These are phyloP conservation scores for Thelonectria discophora DNA, from an alignment of 2,329 filamentous ascomycete genomes.

Conservation along the genomic window DNA sequence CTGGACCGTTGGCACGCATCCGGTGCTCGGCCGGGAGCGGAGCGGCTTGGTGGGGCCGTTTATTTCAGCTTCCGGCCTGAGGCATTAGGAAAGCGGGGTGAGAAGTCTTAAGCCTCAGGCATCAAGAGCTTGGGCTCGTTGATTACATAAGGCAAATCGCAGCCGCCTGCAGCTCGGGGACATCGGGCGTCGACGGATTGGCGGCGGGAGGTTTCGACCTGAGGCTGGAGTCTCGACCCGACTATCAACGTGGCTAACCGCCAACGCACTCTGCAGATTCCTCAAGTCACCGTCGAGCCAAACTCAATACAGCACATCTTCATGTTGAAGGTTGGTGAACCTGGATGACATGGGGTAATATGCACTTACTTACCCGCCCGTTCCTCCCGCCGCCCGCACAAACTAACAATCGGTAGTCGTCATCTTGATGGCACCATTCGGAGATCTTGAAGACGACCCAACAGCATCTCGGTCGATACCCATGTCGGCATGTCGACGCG, in stretches of 20 bases:
- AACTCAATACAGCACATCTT: background rate
- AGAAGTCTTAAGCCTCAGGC: constrained; percentile 17
- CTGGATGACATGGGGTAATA: constrained; percentile 5
- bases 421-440: constrained; percentile 14
- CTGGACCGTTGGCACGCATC: background rate
- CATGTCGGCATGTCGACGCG: background rate
- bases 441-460: background rate
- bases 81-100: constrained; percentile 15
- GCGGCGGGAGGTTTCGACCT: too few species aligned
- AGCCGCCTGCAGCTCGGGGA: background rate
- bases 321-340: background rate
- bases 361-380: constrained; percentile 25
- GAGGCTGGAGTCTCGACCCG: background rate
- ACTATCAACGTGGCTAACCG: constrained; percentile 9
- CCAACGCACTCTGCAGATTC: background rate
- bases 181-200: constrained; percentile 2
- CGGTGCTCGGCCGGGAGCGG: constrained; percentile 20
- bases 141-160: background rate
- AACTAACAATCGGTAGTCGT: constrained; percentile 14
- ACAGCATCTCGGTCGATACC: background rate
- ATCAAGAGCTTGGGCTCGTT: background rate
- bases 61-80: constrained; percentile 20
- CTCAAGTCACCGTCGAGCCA: constrained; percentile 6
- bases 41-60: constrained; percentile 8
- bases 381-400: background rate